Percentiles rank a stretch among this genome's conserved stretches.
phyloP scores from a whole-genome alignment of 2,329 filamentous ascomycete species.

The Penicillium sp. region DNA sequence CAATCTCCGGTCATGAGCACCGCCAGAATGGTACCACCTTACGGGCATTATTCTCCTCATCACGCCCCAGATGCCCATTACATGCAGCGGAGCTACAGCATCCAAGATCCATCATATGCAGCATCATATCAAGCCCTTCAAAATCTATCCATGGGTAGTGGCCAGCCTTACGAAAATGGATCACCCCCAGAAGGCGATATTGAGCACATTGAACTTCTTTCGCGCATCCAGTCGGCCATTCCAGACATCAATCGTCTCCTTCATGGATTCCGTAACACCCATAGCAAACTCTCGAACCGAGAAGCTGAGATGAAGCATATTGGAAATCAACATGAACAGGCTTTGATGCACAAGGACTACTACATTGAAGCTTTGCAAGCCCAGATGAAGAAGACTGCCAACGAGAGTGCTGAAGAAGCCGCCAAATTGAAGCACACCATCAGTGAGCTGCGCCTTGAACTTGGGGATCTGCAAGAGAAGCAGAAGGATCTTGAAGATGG shows the following conservation, averaged over 20 bases:
- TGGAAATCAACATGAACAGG: conserved; percentile 51
- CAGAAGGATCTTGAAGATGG: conserved; percentile 52
- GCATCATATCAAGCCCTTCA: conserved; percentile 34
- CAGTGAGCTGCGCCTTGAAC: conserved; percentile 52
- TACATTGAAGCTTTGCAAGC: conserved; percentile 54
- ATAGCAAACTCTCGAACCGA: conserved; percentile 50
- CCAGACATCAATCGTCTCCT: conserved; percentile 48
- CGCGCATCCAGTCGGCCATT: conserved; percentile 48
- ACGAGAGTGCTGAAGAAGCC: conserved; percentile 52
- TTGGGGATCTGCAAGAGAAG: conserved; percentile 52
- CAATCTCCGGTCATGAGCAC: conserved; percentile 40
- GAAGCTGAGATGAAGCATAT: conserved; percentile 52
- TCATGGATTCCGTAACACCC: conserved; percentile 51
- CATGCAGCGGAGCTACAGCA: conserved; percentile 32
- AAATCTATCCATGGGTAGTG: conserved; percentile 25
- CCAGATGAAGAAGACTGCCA: conserved; percentile 51
- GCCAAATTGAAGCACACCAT: conserved; percentile 43
- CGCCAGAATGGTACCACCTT: conserved; percentile 34
- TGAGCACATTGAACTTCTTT: conserved; percentile 42
- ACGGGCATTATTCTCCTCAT: conserved; percentile 31
- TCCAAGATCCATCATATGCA: conserved; percentile 28
- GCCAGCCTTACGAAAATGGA: conserved; percentile 31
- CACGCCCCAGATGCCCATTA: conserved; percentile 29
- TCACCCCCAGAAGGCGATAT: conserved; percentile 33
- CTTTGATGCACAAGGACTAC: conserved; percentile 53